These are phyloP conservation scores for Schoenoplectus triqueter DNA, from an alignment of 202 grass and related monocot genomes.

Conservation along the genomic window DNA sequence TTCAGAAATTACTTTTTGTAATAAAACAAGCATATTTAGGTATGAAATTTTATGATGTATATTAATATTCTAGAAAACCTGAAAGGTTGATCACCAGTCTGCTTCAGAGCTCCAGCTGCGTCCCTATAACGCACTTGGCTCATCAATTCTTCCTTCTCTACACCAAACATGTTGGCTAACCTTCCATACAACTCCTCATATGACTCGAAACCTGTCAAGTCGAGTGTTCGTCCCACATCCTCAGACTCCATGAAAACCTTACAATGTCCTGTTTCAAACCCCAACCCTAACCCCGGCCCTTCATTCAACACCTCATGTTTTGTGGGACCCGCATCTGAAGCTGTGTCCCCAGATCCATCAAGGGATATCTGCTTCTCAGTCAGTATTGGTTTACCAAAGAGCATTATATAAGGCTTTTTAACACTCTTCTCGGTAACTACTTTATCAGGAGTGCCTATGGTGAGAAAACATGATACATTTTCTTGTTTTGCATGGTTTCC, in stretches of 20 bases:
- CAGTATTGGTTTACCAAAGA: slow-evolving; percentile 85
- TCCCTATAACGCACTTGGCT: slow-evolving; percentile 83
- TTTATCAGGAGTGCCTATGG: slow-evolving; percentile 58
- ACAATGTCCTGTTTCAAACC: slow-evolving; percentile 71
- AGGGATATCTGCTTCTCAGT: slow-evolving; percentile 87
- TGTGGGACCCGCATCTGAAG: slow-evolving; percentile 49
- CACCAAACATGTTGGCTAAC: slow-evolving; percentile 82
- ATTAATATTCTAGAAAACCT: slow-evolving; percentile 52
- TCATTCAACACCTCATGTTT: slow-evolving; percentile 43
- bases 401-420: slow-evolving; percentile 75
- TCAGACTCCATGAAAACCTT: slow-evolving; percentile 98
- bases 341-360: slow-evolving; percentile 39
- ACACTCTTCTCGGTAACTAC: slow-evolving; percentile 42
- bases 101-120: slow-evolving; percentile 71
- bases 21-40: not conserved
- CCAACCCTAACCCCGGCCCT: slow-evolving; percentile 53
- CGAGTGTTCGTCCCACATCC: slow-evolving; percentile 84
- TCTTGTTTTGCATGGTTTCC: slow-evolving; percentile 53
- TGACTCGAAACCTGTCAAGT: slow-evolving; percentile 69
- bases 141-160: slow-evolving; percentile 77
- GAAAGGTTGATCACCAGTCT: slow-evolving; percentile 88
- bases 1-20: not conserved
- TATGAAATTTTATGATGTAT: slow-evolving; percentile 20
- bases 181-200: slow-evolving; percentile 78
- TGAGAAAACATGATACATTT: slow-evolving; percentile 76